Evolutionary conservation across 2,329 filamentous ascomycete genomes (phyloP), one percentile per base, ranked within the genome.

Genomic region (Pseudopyrenochaeta lycopersici): DNA sequence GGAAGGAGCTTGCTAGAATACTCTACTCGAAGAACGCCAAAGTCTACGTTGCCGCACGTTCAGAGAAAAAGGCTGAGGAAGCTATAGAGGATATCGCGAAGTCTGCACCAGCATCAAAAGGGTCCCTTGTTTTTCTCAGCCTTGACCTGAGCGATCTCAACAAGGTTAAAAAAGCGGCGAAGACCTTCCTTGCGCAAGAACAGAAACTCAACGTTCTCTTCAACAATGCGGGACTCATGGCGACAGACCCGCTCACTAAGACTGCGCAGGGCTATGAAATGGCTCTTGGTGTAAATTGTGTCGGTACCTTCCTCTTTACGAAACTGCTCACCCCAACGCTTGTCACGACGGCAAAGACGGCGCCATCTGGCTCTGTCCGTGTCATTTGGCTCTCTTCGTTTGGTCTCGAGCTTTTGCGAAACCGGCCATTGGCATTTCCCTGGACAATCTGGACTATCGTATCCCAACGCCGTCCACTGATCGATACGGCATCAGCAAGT

Each of bases 21-120:
- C 75, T 87, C 11, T 86, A 86, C 66, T 61, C 69, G 15, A 77
- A 77, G 21, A 81, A 83, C 47, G 84, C 77, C 27, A 83, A 73
- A 0, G 79, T 86, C 18, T 86, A 85, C 67, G 70, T 84, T 21
- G 82, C 83, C 11, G 78, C 77, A 4, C 81, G 84, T 23, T 78
- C 68, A 7, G 31, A 14, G 7, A 7, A 11, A 7, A 49, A 49
- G 23, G 27, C 44, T 1, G 3, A 20, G 1, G 20, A 12, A n/a
- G 45, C 39, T 3, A 53, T 53, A 15, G 10, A 21, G 2, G 14
- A 29, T 2, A 21, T 53, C n/a, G 23, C 18, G 2, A 12, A 11
- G 6, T 3, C 3, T 2, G 1, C 1, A 2, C 2, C 18, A 2
- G 14, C 7, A 17, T 18, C 38, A 9, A 17, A 15, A 3, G 38